Evolutionary conservation across 2,329 filamentous ascomycete genomes (phyloP).

Genomic region (Sordariomycetes sp.): DNA sequence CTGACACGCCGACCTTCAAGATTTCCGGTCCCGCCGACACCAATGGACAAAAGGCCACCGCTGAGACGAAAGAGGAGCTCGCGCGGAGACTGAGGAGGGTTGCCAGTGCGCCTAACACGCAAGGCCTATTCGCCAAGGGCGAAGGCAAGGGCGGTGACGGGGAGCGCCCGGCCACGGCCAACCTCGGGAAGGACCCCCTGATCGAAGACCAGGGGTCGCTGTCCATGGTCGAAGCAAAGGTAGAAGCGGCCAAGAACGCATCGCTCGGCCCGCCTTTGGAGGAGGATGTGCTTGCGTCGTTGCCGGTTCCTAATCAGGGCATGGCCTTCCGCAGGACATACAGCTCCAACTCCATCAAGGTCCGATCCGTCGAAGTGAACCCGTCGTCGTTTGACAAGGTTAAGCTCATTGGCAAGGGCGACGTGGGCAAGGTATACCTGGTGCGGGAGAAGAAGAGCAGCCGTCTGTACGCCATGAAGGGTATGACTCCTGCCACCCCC

Average conservation of each 20-base stretch:
- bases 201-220: slow-evolving; percentile 34
- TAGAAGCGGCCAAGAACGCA: slow-evolving; percentile 18
- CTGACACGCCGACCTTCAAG: slow-evolving; percentile 77
- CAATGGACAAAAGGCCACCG: slow-evolving; percentile 54
- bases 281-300: slow-evolving; percentile 47
- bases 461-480: slow-evolving; percentile 96
- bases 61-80: slow-evolving; percentile 84
- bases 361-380: slow-evolving; percentile 91
- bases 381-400: slow-evolving; percentile 98
- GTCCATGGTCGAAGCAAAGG: slow-evolving; percentile 22
- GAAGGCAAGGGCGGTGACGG: slow-evolving; percentile 29
- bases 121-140: slow-evolving; percentile 67
- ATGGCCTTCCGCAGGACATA: slow-evolving; percentile 88
- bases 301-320: slow-evolving; percentile 57
- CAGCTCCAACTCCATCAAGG: slow-evolving; percentile 98
- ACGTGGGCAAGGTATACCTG: slow-evolving; percentile 96
- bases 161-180: slow-evolving; percentile 73
- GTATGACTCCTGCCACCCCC: slow-evolving; percentile 37
- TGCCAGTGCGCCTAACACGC: slow-evolving; percentile 92
- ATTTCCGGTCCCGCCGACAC: slow-evolving; percentile 59
- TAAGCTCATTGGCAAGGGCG: slow-evolving; percentile 96
- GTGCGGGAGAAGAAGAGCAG: slow-evolving; percentile 97
- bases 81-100: slow-evolving; percentile 88
- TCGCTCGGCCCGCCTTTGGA: slow-evolving; percentile 31
- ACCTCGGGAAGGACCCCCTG: slow-evolving; percentile 75